Evolutionary conservation across 1,284 basidiomycete genomes (phyloP), one percentile per base, ranked within the genome.

Genomic region (Irpex sp.): DNA sequence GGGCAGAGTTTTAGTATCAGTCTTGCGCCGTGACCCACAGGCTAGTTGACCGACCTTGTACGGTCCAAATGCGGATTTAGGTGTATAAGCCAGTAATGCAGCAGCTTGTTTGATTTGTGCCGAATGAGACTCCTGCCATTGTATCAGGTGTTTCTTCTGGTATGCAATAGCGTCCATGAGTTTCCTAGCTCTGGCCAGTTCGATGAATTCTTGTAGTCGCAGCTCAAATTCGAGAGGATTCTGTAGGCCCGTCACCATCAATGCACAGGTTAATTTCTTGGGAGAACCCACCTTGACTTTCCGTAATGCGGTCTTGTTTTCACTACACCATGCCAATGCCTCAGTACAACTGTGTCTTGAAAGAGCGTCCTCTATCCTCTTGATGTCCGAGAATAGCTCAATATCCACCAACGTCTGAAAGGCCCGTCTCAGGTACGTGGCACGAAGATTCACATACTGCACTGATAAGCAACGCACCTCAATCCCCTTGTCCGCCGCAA

Each of bases 161-260:
- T 99, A 98, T 0, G 83, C 80, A 66, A 98, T 95, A 1, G 97
- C 97, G 57, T 92, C 89, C 37, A 80, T 70, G 4, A 80, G 82
- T 71, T 88, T 88, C n/a, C 84, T 76, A 13, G 81, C 78, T 50
- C 95, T 82, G 43, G 89, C 87, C 6, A 98, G 82, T 76, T 99
- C 97, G 69, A 99, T 94, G 74, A 92, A 98, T 76, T 98, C 95
- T 77, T 99, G 97, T 54, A 98, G 80, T 19, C 97, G 87, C 35
- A 99, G 85, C 64, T 96, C 93, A 74, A 98, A 98, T 78, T 99
- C 97, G 53, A 99, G 84, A 13, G 94, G 90, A 76, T 92, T 95
- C 93, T 97, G 76, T 17, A 17, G 43, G 62, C 61, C 60, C 60
- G n/a, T 19, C 47, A 54, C 11, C 17, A 9, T 39, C 19, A 51